Conservation (phyloP, 805 yeast genomes). For the Metschnikowia baotianmanensis region DNA sequence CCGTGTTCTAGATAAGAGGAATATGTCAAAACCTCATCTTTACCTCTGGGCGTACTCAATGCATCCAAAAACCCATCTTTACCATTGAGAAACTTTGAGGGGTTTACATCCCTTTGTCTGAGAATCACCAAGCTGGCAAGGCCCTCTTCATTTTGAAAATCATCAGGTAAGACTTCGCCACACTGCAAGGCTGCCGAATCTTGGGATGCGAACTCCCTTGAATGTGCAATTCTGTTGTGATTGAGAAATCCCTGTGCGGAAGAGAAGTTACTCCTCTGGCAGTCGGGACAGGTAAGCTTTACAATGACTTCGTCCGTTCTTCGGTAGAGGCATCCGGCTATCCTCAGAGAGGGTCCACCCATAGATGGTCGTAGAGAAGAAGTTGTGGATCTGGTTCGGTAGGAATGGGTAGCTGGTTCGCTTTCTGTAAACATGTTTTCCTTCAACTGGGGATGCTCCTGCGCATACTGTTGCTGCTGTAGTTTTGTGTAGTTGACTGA, state of each 20-base stretch:
- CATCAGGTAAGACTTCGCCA: slow-evolving; percentile 52
- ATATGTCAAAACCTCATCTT: background rate
- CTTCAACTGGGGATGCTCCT: slow-evolving; percentile 14
- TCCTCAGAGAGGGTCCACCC: slow-evolving; percentile 19
- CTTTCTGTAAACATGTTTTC: slow-evolving; percentile 14
- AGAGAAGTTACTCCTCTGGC: slow-evolving; percentile 67
- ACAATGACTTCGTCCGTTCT: slow-evolving; percentile 72
- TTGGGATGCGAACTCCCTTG: slow-evolving; percentile 66
- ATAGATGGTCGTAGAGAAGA: slow-evolving; percentile 52
- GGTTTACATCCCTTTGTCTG: slow-evolving; percentile 37
- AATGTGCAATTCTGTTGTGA: slow-evolving; percentile 72
- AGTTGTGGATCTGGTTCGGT: slow-evolving; percentile 50
- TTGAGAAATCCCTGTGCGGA: slow-evolving; percentile 80
- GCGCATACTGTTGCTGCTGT: slow-evolving; percentile 17
- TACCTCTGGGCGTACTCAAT: slow-evolving; percentile 15
- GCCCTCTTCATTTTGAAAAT: slow-evolving; percentile 59
- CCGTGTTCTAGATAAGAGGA: background rate
- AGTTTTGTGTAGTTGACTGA: slow-evolving; percentile 31
- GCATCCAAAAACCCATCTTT: slow-evolving; percentile 36
- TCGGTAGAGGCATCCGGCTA: slow-evolving; percentile 53
- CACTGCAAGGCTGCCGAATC: slow-evolving; percentile 71
- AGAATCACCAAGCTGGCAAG: slow-evolving; percentile 35
- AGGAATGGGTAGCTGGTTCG: slow-evolving; percentile 26
- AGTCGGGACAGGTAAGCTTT: slow-evolving; percentile 62
- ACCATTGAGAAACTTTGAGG: slow-evolving; percentile 40